Base-by-base conservation (phyloP, 2,329 filamentous ascomycete species). In the Beauveria sp. region DNA sequence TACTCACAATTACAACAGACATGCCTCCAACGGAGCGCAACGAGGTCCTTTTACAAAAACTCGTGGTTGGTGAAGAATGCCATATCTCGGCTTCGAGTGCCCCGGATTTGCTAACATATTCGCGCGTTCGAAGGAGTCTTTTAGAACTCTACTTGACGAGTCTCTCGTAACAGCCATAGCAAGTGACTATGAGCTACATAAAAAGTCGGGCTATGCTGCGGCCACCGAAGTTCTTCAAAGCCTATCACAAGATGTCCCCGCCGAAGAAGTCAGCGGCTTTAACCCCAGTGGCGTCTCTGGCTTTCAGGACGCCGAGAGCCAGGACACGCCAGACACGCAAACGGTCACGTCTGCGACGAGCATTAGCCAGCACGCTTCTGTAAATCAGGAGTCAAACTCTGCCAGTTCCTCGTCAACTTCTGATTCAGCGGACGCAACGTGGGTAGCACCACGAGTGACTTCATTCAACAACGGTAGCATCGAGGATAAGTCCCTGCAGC, bases 151-250 rank as follows among this genome's bases (percentile, higher is more conserved):
- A 20, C 74, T 97, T 46, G 93, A 97, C 66, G 84, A 91, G 65
- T 83, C 90, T 0, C 81, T 93, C 14, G 83, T 97, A 62, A 81
- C 88, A 59, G 87, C 91, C 4, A 89, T 97, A 55, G 78, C 86
- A 5, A 84, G 78, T 58, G 93, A 98, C 69, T 90, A 86, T 72
- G 83, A 92, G 67, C 76, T 93, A 20, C 70, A 74, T 3, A 72
- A 84, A 24, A 67, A 80, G 0, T 71, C 75, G 1, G 77, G 86
- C 47, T 76, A 86, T 38, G 69, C 80, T 3, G 75, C 78, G 10
- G 85, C 87, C 3, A 81, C 82, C 34, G 70, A 76, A n/a, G 79
- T 82, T 0, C 78, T 97, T 1, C 79, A 88, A n/a, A 72, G 75
- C 1, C 75, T 97, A 16, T 88, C 88, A 57, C 77, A 83, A 34